Base-by-base conservation (phyloP, 2,329 filamentous ascomycete genomes). In the Xylaria sp. region DNA sequence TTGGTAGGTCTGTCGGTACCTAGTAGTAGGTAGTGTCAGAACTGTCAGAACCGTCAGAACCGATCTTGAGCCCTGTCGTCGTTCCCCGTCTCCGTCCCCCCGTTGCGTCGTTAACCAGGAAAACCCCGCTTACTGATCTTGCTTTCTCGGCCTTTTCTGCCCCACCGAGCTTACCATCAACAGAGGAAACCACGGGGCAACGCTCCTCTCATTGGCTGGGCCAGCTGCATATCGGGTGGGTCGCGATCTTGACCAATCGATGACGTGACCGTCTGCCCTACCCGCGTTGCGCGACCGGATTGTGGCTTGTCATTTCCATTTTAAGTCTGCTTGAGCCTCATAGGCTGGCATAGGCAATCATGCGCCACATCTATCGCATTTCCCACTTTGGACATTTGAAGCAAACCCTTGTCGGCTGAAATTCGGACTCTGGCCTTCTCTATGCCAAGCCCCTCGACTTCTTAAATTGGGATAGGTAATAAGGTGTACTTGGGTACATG, bases 121-220 rank as follows among this genome's bases (percentile, higher is more conserved):
- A 7, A 15, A n/a, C 67, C 64, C 66, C 69, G 66, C 61, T 55
- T 65, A 60, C 63, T 67, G 57, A 67, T 69, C 54, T 60, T 70
- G 54, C 59, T 67, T 73, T 68, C 54, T 31, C 28, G 5, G 4
- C 28, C 28, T 31, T 31, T 31, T 31, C 28, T 31, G 28, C 28
- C 71, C 74, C 71, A 57, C 45, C 42, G 21, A 57, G 65, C 64
- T 71, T 70, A 72, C 68, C 57, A 65, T 84, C 80, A 85, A 85
- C 81, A 85, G 67, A 75, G 73, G 79, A 82, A 85, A 86, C 84
- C 72, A 75, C 83, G 69, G 75, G 70, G 84, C 85, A 89, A 89
- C 86, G 73, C 71, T 14, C 3, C 40, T 69, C 23, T 75, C 57
- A 84, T 84, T 85, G 82, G 83, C 14, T 40, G 9, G 3, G 21